Conservation (phyloP, 805 yeast species). For the Metschnikowia noctiluminum region DNA sequence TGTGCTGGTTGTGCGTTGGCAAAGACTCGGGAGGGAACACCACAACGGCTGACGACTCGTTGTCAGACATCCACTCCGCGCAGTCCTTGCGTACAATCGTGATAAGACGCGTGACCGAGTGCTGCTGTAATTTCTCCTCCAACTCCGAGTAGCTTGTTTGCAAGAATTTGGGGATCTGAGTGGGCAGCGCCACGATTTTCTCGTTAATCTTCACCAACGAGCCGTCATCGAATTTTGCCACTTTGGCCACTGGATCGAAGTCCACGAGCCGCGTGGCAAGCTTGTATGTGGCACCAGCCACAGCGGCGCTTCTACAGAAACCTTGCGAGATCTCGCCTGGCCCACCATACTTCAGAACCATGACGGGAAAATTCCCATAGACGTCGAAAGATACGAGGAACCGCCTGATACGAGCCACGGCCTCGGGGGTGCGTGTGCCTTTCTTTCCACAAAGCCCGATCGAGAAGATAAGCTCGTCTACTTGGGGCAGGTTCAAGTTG, state of each 20-base stretch:
- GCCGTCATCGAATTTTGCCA: constrained; percentile 75
- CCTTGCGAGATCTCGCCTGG: constrained; percentile 97
- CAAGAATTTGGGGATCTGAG: constrained; percentile 49
- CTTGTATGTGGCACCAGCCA: constrained; percentile 93
- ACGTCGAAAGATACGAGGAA: constrained; percentile 83
- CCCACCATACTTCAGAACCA: constrained; percentile 90
- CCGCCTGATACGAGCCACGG: constrained; percentile 76
- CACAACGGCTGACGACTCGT: constrained; percentile 80
- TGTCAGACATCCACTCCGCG: constrained; percentile 85
- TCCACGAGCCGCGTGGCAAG: constrained; percentile 62
- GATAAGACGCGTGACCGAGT: constrained; percentile 68
- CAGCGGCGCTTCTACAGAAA: constrained; percentile 96
- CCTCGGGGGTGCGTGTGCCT: constrained; percentile 65
- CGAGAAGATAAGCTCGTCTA: constrained; percentile 79
- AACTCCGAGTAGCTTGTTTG: constrained; percentile 39
- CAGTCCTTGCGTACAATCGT: constrained; percentile 85
- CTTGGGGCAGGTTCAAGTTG: constrained; percentile 69
- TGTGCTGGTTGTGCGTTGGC: constrained; percentile 57
- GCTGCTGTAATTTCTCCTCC: constrained; percentile 41
- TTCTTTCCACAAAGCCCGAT: constrained; percentile 73
- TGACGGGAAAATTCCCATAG: constrained; percentile 91
- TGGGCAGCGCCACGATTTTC: constrained; percentile 72
- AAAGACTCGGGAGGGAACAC: constrained; percentile 89
- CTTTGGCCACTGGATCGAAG: constrained; percentile 62
- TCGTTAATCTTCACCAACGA: constrained; percentile 72